phyloP scores from a whole-genome alignment of 163 green algal species.

The Chlorella variabilis region DNA sequence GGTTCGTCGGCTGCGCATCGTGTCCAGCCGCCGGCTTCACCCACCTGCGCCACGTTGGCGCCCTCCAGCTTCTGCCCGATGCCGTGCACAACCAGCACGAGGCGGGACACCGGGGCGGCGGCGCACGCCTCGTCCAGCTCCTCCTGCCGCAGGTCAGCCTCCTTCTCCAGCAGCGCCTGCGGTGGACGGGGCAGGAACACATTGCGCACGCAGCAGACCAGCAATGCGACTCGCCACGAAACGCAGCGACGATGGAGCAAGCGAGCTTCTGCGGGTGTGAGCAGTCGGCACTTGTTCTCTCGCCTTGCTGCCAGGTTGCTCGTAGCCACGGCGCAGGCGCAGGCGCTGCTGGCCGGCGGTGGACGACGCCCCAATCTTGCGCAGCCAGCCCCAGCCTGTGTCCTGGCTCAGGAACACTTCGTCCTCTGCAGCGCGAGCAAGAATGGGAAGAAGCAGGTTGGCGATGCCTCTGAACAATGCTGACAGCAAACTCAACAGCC shows the following conservation, averaged over 20 bases:
- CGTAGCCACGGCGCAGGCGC: conserved; percentile 64
- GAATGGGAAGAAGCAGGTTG: too few species aligned
- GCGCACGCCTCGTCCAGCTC: conserved; percentile 52
- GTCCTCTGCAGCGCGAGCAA: conserved; percentile 19
- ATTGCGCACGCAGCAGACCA: too few species aligned
- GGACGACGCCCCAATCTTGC: conserved; percentile 26
- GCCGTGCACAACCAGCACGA: conserved; percentile 80
- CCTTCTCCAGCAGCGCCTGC: conserved; percentile 36
- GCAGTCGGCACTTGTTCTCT: too few species aligned
- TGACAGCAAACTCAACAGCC: too few species aligned
- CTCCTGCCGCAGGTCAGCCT: conserved; percentile 54
- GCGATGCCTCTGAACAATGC: too few species aligned
- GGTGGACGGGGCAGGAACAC: too few species aligned
- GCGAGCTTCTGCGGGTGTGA: too few species aligned
- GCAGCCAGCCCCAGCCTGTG: conserved; percentile 52
- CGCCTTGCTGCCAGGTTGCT: conserved; percentile 30
- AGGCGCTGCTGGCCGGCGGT: conserved; percentile 13
- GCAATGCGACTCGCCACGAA: too few species aligned
- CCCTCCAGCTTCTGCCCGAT: conserved; percentile 75
- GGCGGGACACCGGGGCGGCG: conserved; percentile 42
- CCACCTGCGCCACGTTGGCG: conserved; percentile 58
- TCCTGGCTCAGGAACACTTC: conserved; percentile 62
- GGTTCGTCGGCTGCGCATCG: not conserved
- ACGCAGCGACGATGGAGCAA: too few species aligned
- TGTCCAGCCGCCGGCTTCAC: too few species aligned